phyloP scores from a whole-genome alignment of 2,329 filamentous ascomycete species.

The Fusarium sambucinum region DNA sequence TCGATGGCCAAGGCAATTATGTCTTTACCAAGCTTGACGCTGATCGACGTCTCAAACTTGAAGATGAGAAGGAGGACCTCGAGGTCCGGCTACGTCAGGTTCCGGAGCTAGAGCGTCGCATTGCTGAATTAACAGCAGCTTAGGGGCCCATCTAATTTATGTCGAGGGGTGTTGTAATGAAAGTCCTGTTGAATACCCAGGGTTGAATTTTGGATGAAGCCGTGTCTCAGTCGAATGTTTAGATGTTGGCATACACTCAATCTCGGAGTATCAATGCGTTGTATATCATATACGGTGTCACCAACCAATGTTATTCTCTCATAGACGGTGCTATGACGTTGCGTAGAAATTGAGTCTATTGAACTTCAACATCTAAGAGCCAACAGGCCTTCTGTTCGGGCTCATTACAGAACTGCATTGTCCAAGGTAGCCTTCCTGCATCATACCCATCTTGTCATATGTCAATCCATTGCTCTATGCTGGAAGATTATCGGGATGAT shows the following conservation, averaged over 20 bases:
- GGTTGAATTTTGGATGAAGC: slow-evolving; percentile 1
- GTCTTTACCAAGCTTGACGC: slow-evolving; percentile 92
- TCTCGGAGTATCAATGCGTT: slow-evolving; percentile 9
- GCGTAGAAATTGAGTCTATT: not conserved
- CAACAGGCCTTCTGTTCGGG: not conserved
- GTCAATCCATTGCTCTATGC: not conserved
- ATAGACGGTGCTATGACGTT: not conserved
- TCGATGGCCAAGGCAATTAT: slow-evolving; percentile 92
- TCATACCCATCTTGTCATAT: not conserved
- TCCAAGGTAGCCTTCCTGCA: not conserved
- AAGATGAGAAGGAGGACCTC: slow-evolving; percentile 96
- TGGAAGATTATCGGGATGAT: slow-evolving; percentile 45
- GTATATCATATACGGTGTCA: not conserved
- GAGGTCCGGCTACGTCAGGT: slow-evolving; percentile 87
- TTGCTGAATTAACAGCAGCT: slow-evolving; percentile 76
- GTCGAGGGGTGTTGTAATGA: not conserved
- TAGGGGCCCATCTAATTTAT: not conserved
- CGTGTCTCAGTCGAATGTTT: slow-evolving; percentile 3
- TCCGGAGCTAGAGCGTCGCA: slow-evolving; percentile 86
- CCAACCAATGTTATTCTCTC: not conserved
- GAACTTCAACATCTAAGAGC: not conserved
- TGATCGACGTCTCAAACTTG: slow-evolving; percentile 83
- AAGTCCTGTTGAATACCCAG: slow-evolving; percentile 16
- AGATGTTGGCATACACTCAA: not conserved
- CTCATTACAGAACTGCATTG: not conserved